These are phyloP conservation scores for Penicillium samsonianum DNA, from an alignment of 495 filamentous ascomycete species.

Conservation along the genomic window DNA sequence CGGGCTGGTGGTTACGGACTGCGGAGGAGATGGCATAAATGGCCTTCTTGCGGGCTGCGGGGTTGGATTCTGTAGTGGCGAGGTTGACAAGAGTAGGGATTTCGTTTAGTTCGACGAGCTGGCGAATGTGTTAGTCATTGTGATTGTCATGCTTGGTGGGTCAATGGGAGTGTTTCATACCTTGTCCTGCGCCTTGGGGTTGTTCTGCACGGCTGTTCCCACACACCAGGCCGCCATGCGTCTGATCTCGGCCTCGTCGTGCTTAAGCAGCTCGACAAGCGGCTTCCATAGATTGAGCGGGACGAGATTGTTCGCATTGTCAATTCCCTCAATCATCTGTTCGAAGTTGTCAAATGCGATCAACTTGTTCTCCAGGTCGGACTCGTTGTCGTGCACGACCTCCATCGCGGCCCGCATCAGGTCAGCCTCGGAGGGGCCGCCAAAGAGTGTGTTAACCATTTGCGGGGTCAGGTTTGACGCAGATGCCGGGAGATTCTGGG, in stretches of 20 bases:
- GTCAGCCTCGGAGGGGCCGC: slow-evolving; percentile 82
- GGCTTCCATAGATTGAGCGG: slow-evolving; percentile 78
- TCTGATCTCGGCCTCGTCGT: slow-evolving; percentile 70
- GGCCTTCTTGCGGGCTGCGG: slow-evolving; percentile 78
- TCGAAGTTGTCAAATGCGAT: slow-evolving; percentile 96
- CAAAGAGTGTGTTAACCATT: slow-evolving; percentile 71
- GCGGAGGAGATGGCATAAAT: slow-evolving; percentile 82
- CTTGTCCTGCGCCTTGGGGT: slow-evolving; percentile 76
- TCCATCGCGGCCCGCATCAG: slow-evolving; percentile 83
- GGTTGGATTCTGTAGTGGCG: slow-evolving; percentile 58
- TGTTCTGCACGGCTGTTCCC: slow-evolving; percentile 95
- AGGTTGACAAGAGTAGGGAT: slow-evolving; percentile 68
- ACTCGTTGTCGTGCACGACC: slow-evolving; percentile 62
- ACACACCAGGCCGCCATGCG: slow-evolving; percentile 88
- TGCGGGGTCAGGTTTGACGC: slow-evolving; percentile 58
- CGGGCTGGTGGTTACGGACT: slow-evolving; percentile 83
- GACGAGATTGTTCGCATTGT: slow-evolving; percentile 93
- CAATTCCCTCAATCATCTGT: slow-evolving; percentile 84
- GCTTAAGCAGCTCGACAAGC: slow-evolving; percentile 64
- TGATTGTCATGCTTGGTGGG: background rate
- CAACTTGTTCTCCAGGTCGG: slow-evolving; percentile 73
- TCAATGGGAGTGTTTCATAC: slow-evolving; percentile 34
- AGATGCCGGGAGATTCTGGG: slow-evolving; percentile 42
- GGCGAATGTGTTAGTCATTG: slow-evolving; percentile 23
- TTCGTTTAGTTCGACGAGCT: slow-evolving; percentile 68